Conservation (phyloP, 257 asterid genomes). For the Salvia rosmarinus region DNA sequence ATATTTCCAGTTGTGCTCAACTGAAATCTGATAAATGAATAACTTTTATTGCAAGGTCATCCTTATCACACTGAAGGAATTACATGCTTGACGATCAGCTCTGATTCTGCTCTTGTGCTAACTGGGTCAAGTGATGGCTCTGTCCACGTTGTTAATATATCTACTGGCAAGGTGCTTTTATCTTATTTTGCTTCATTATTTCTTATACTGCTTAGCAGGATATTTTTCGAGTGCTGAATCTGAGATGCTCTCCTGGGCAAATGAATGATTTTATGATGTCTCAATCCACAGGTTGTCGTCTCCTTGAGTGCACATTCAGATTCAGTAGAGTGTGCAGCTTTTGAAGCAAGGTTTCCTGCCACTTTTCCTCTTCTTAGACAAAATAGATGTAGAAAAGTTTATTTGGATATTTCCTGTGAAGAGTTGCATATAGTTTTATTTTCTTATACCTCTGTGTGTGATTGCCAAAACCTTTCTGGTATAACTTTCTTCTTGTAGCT, state of each 20-base stretch:
- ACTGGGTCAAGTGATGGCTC: slow-evolving; percentile 83
- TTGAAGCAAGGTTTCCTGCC: slow-evolving; percentile 67
- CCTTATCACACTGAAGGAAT: slow-evolving; percentile 81
- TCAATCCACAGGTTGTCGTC: slow-evolving; percentile 67
- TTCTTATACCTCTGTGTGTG: slow-evolving; percentile 13
- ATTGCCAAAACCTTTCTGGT: slow-evolving; percentile 31
- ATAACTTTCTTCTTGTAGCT: slow-evolving; percentile 45
- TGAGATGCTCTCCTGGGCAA: slow-evolving; percentile 16
- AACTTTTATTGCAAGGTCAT: slow-evolving; percentile 53
- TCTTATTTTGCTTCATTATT: slow-evolving; percentile 10
- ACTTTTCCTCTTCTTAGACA: slow-evolving; percentile 5
- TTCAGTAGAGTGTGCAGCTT: slow-evolving; percentile 83
- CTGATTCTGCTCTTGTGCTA: slow-evolving; percentile 80
- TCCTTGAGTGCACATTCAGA: slow-evolving; percentile 76
- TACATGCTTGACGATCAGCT: slow-evolving; percentile 76
- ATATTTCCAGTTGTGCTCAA: slow-evolving; percentile 1
- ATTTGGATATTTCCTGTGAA: slow-evolving; percentile 14
- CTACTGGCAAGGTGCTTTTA: slow-evolving; percentile 67
- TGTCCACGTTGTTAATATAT: slow-evolving; percentile 70
- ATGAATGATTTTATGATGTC: slow-evolving; percentile 18
- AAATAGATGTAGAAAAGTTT: slow-evolving; percentile 10
- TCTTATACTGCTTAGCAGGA: neutral
- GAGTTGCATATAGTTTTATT: neutral
- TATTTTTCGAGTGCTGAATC: slow-evolving; percentile 11
- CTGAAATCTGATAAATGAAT: slow-evolving; percentile 18